These are phyloP conservation scores for Yamadazyma olivae DNA, from an alignment of 805 yeast genomes.

Conservation along the genomic window DNA sequence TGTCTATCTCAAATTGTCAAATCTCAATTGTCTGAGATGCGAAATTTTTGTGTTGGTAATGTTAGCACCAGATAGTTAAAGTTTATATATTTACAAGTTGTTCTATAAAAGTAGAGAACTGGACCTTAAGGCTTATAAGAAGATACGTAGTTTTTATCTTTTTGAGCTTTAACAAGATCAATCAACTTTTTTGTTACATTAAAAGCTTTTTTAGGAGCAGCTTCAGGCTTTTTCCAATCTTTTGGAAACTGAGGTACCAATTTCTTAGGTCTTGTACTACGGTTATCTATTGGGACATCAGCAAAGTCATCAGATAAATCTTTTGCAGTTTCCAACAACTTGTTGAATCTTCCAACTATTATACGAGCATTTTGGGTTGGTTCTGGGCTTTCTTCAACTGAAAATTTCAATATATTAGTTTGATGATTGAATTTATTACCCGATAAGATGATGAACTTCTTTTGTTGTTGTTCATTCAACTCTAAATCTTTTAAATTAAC, in stretches of 20 bases:
- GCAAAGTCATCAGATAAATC: slow-evolving; percentile 60
- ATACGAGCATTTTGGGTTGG: slow-evolving; percentile 84
- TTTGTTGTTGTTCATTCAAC: slow-evolving; percentile 51
- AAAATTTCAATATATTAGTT: slow-evolving; percentile 59
- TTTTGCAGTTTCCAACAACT: slow-evolving; percentile 62
- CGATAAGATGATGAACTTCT: slow-evolving; percentile 75
- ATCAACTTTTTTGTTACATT: slow-evolving; percentile 31
- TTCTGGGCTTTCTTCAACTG: slow-evolving; percentile 63
- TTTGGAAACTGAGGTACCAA: slow-evolving; percentile 60
- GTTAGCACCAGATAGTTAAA: no score
- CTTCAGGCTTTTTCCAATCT: slow-evolving; percentile 67
- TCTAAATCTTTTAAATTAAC: slow-evolving; percentile 54
- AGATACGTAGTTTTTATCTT: slow-evolving; percentile 30
- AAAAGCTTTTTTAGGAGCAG: slow-evolving; percentile 54
- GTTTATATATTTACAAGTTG: background rate
- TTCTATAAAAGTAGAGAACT: background rate
- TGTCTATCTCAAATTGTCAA: no score
- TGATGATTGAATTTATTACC: slow-evolving; percentile 71
- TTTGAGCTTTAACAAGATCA: slow-evolving; percentile 26
- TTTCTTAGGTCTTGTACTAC: slow-evolving; percentile 54
- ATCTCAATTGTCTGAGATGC: no score
- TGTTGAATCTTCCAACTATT: slow-evolving; percentile 60
- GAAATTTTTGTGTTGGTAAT: no score
- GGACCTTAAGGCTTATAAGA: slow-evolving; percentile 21
- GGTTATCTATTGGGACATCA: slow-evolving; percentile 78